These are phyloP conservation scores for Limtongozyma cylindracea DNA, from an alignment of 805 yeast genomes.

Conservation along the genomic window DNA sequence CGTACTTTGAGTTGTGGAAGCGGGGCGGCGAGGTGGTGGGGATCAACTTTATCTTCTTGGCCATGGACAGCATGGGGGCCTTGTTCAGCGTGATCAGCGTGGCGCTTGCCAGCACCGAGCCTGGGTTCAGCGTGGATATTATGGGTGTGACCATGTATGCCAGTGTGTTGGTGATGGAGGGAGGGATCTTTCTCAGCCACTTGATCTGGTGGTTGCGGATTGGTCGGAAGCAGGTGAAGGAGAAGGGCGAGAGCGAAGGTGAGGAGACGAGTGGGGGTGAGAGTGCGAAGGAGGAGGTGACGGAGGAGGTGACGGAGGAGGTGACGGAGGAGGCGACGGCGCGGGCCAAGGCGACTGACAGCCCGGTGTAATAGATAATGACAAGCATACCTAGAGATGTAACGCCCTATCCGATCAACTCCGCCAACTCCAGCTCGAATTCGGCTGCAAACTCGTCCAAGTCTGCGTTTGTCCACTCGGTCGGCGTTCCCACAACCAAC, in stretches of 20 bases:
- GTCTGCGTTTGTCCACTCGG: no score
- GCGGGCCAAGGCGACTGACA: slow-evolving; percentile 1
- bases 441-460: no score
- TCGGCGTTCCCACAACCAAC: no score
- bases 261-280: no score
- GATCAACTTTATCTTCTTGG: slow-evolving; percentile 56
- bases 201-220: background rate
- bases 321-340: slow-evolving; percentile 1
- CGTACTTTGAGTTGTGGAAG: slow-evolving; percentile 64
- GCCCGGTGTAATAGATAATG: no score
- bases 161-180: slow-evolving; percentile 47
- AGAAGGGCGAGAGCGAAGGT: no score
- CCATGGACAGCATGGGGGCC: slow-evolving; percentile 66
- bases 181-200: slow-evolving; percentile 56
- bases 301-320: slow-evolving; percentile 1
- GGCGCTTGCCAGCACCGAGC: slow-evolving; percentile 24
- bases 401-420: no score
- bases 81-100: slow-evolving; percentile 33
- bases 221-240: background rate
- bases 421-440: no score
- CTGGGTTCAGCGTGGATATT: slow-evolving; percentile 44
- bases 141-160: slow-evolving; percentile 60
- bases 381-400: no score
- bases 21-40: slow-evolving; percentile 74
- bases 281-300: no score